Conservation (phyloP, 768 basidiomycete species). For the Chalciporus pseudorubinellus region DNA sequence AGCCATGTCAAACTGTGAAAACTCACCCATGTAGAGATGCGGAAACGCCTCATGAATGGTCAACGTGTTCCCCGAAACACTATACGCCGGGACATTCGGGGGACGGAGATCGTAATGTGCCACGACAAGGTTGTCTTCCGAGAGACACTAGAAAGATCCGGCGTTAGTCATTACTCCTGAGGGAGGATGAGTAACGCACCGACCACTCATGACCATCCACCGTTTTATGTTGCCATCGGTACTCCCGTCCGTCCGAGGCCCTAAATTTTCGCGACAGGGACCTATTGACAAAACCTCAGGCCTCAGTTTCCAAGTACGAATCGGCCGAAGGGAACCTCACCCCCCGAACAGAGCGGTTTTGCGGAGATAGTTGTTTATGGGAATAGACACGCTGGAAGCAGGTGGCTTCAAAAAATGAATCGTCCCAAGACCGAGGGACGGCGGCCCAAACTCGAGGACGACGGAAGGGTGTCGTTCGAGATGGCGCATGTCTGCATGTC, state of each 20-base stretch:
- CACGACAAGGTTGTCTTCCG: conserved; percentile 51
- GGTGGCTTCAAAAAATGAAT: conserved; percentile 50
- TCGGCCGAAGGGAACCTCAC: conserved; percentile 38
- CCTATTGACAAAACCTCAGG: conserved; percentile 32
- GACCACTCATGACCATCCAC: conserved; percentile 70
- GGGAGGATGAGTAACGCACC: conserved; percentile 43
- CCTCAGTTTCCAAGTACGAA: not conserved
- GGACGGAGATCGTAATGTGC: conserved; percentile 67
- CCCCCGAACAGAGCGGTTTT: conserved; percentile 65
- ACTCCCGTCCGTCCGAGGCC: conserved; percentile 68
- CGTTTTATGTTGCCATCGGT: conserved; percentile 60
- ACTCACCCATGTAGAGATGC: conserved; percentile 53
- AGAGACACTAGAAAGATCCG: conserved; percentile 44
- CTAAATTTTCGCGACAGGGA: conserved; percentile 67
- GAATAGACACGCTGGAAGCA: conserved; percentile 40
- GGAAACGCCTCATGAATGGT: conserved; percentile 57
- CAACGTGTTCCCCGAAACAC: conserved; percentile 60
- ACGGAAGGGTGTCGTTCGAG: conserved; percentile 52
- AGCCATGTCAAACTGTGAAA: not conserved
- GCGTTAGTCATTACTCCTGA: conserved; percentile 5
- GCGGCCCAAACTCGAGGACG: conserved; percentile 54
- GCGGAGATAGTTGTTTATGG: conserved; percentile 63
- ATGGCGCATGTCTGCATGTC: conserved; percentile 53
- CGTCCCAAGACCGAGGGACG: conserved; percentile 56
- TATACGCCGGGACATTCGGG: conserved; percentile 51